phyloP scores from a whole-genome alignment of 176 grass and related monocot genomes.

The Oryza brachyantha region DNA sequence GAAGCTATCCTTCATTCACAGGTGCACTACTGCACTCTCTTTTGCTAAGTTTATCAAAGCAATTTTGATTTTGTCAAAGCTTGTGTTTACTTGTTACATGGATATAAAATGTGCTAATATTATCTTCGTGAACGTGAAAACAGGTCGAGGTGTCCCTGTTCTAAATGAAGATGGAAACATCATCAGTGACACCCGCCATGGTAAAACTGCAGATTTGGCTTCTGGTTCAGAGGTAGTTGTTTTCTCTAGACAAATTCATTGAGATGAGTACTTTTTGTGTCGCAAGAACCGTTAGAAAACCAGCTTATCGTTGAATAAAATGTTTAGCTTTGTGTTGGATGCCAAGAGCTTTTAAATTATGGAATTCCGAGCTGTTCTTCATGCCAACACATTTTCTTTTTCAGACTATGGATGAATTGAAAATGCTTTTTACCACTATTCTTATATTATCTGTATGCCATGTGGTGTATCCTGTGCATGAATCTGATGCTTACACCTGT shows the following conservation, averaged over 20 bases:
- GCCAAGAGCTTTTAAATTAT: background rate
- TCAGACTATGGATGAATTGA: conserved; percentile 19
- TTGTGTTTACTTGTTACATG: conserved; percentile 19
- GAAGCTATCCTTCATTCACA: conserved; percentile 52
- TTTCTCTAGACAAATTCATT: conserved; percentile 4
- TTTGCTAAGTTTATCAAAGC: background rate
- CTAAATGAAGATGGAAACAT: conserved; percentile 86
- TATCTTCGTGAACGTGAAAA: background rate
- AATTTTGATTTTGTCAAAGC: conserved; percentile 23
- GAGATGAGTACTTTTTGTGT: background rate
- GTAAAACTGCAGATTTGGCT: conserved; percentile 53
- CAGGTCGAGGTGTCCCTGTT: conserved; percentile 70
- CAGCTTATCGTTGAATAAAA: background rate
- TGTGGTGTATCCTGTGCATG: background rate
- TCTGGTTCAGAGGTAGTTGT: conserved; percentile 60
- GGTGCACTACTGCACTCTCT: conserved; percentile 46
- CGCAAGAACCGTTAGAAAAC: background rate
- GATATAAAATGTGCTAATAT: conserved; percentile 3
- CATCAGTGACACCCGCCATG: conserved; percentile 50
- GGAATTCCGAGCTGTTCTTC: background rate
- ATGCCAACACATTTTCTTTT: background rate
- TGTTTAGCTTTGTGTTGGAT: conserved; percentile 2
- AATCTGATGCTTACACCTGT: background rate
- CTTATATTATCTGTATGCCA: background rate
- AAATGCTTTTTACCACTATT: background rate